Evolutionary conservation across 306 rosid genomes (phyloP), one percentile per base, ranked within the genome.

Genomic region (Morella rubra): DNA sequence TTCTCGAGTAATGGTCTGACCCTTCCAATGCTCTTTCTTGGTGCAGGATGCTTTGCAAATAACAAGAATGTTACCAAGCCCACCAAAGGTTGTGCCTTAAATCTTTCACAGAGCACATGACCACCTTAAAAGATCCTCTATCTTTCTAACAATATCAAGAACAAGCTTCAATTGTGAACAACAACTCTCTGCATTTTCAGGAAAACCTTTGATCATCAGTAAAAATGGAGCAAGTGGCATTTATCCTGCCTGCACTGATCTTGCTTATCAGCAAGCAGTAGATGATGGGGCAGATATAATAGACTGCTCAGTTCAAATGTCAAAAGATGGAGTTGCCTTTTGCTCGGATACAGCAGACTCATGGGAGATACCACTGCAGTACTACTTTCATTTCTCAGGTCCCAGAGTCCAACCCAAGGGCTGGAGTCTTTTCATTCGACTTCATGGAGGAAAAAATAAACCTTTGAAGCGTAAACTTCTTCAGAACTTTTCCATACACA

Each of bases 241-340:
- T 75, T 96, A 81, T 77, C 97, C 99, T 3, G 96, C 97, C 50
- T 37, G 89, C 88, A 88, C 96, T 0, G 98, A 96, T 85, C 88
- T 96, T 64, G 93, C 99, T 67, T 96, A 96, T 72, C 80, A 89
- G 50, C 84, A 74, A 82, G 97, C 99, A 49, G 70, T 96, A 76
- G 81, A 80, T 14, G 96, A 91, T 18, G 98, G 97, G 0, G 85
- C 90, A 0, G 97, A 96, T 81, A 81, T 96, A 15, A 92, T 96
- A 61, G 99, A 92, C 84, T 92, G 99, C 85, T 74, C 96, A 7
- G 97, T 96, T 69, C 98, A 96, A 84, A 79, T 96, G 86, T 84
- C 98, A 51, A 91, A 90, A 80, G 99, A 96, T 61, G 93, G 93
- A 49, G 86, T 87, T 60, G 85, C 97, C 60, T 92, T 96, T 86